These are phyloP conservation scores for Polygonum aviculare DNA, from an alignment of 148 eudicot species.

Conservation along the genomic window DNA sequence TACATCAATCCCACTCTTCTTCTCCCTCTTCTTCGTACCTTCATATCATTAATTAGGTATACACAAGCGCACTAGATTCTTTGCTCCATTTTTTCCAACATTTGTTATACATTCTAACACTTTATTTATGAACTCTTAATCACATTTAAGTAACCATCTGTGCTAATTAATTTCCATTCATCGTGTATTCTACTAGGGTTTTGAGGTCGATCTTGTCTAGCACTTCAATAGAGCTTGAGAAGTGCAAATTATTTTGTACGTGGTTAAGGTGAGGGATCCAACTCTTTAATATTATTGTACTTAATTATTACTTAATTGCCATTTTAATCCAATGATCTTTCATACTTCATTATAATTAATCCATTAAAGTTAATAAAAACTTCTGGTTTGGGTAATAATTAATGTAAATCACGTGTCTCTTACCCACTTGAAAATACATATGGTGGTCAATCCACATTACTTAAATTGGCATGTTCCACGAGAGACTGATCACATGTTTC, in stretches of 20 bases:
- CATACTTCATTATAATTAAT: background rate
- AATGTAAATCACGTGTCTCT: background rate
- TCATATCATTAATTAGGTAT: background rate
- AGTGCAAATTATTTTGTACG: background rate
- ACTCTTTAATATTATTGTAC: too few species aligned
- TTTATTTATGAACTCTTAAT: background rate
- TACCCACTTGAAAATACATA: background rate
- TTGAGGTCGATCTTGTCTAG: background rate
- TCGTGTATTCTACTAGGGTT: background rate
- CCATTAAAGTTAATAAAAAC: background rate
- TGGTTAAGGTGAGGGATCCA: background rate
- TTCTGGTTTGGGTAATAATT: background rate
- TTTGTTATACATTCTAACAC: background rate
- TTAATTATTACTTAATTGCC: too few species aligned
- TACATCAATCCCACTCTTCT: background rate
- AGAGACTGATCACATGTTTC: constrained; percentile 1
- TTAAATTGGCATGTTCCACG: constrained; percentile 1
- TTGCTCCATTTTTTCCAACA: background rate
- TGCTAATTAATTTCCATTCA: background rate
- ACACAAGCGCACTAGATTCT: background rate
- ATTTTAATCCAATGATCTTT: background rate
- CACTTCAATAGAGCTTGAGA: background rate
- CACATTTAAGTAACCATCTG: background rate
- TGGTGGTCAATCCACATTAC: background rate
- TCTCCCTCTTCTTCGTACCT: background rate